These are phyloP conservation scores for Lactifluus rugatus DNA, from an alignment of 768 basidiomycete genomes.

Conservation along the genomic window DNA sequence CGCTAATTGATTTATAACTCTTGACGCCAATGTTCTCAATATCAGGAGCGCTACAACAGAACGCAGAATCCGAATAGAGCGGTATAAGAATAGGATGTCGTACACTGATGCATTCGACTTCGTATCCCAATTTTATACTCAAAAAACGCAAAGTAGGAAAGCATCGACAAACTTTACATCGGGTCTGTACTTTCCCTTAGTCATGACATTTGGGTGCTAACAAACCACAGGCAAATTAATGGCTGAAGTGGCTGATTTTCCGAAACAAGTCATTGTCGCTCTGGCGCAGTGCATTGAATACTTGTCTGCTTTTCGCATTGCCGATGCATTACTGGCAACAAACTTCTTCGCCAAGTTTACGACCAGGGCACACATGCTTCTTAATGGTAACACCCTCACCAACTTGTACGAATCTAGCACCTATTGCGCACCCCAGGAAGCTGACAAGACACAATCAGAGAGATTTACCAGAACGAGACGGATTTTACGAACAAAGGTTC, in stretches of 20 bases:
- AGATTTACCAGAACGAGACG: conserved; percentile 89
- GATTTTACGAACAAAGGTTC: conserved; percentile 67
- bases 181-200: conserved; percentile 27
- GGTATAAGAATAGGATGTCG: conserved; percentile 41
- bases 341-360: conserved; percentile 74
- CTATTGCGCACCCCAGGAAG: not conserved
- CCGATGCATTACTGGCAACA: conserved; percentile 67
- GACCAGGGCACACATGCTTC: conserved; percentile 70
- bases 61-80: conserved; percentile 50
- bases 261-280: conserved; percentile 58
- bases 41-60: conserved; percentile 22
- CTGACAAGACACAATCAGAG: conserved; percentile 31
- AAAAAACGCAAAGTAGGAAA: conserved; percentile 32
- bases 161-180: conserved; percentile 38
- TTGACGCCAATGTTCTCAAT: not conserved
- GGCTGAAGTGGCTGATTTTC: conserved; percentile 54
- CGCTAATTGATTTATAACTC: not conserved
- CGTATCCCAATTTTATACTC: conserved; percentile 57
- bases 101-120: conserved; percentile 63
- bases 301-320: conserved; percentile 64
- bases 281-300: conserved; percentile 66
- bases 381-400: conserved; percentile 78
- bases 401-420: conserved; percentile 44
- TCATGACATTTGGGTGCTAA: not conserved
- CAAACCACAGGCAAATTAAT: conserved; percentile 44